These are phyloP conservation scores for Gryganskiella cystojenkinii DNA, from an alignment of 192 early-diverging fungal species.

Conservation along the genomic window DNA sequence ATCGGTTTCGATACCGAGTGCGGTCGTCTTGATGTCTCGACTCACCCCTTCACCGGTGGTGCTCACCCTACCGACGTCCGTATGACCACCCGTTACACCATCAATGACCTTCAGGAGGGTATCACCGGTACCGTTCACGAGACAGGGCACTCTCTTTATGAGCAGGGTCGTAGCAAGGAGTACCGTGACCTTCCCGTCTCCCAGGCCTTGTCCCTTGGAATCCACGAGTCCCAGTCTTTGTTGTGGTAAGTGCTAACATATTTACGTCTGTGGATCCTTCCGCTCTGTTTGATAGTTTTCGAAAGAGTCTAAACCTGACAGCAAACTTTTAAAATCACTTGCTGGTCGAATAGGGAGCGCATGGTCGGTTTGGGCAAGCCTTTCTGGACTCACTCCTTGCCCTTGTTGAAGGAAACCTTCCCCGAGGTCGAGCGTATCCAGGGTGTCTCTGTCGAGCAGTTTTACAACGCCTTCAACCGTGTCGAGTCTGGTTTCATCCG, in stretches of 20 bases:
- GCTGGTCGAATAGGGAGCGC: conserved; percentile 30
- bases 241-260: conserved; percentile 55
- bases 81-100: conserved; percentile 56
- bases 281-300: too few relatives aligned
- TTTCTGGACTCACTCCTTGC: conserved; percentile 50
- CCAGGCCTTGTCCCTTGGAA: conserved; percentile 39
- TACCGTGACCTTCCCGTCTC: conserved; percentile 35
- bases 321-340: too few relatives aligned
- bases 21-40: conserved; percentile 54
- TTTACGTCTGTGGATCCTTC: too few relatives aligned
- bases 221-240: conserved; percentile 58
- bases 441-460: conserved; percentile 7
- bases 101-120: conserved; percentile 44
- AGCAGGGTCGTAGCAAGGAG: conserved; percentile 52
- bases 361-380: conserved; percentile 40
- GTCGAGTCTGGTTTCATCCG: conserved; percentile 47
- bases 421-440: conserved; percentile 28
- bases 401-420: conserved; percentile 45
- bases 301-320: too few relatives aligned
- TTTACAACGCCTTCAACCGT: conserved; percentile 52
- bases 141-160: conserved; percentile 56
- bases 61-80: conserved; percentile 49
- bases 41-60: conserved; percentile 55
- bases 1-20: conserved; percentile 54
- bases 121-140: conserved; percentile 55